Evolutionary conservation across 768 basidiomycete species (phyloP).

Genomic region (Tubosaeta brunneosetosa): DNA sequence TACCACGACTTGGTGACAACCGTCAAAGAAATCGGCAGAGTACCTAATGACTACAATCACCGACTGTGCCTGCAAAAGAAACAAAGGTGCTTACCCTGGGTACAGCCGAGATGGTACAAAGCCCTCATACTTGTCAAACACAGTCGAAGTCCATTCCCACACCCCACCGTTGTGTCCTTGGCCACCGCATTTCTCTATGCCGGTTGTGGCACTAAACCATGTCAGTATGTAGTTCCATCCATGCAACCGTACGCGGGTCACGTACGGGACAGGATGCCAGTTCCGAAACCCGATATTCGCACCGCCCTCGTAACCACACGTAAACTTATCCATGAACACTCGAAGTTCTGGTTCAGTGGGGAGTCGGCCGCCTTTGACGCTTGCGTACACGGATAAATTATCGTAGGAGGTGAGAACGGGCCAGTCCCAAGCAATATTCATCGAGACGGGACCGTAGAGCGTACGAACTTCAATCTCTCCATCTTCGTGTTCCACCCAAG

Average conservation of each 20-base stretch:
- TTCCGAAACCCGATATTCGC: constrained; percentile 85
- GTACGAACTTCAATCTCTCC: constrained; percentile 61
- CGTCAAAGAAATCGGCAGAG: constrained; percentile 90
- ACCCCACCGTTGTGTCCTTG: constrained; percentile 89
- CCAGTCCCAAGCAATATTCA: constrained; percentile 79
- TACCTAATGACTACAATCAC: constrained; percentile 41
- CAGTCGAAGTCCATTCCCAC: constrained; percentile 96
- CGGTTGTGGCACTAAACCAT: constrained; percentile 60
- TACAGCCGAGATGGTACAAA: constrained; percentile 75
- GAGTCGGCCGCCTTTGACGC: constrained; percentile 84
- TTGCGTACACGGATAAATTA: constrained; percentile 75
- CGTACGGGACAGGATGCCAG: constrained; percentile 92
- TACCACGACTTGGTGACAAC: constrained; percentile 81
- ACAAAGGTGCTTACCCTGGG: constrained; percentile 58
- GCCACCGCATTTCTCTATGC: constrained; percentile 44
- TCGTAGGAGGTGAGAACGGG: constrained; percentile 78
- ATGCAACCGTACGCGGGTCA: constrained; percentile 7
- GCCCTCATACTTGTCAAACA: constrained; percentile 66
- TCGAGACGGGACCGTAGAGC: constrained; percentile 76
- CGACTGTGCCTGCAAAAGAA: not conserved
- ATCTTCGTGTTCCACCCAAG: constrained; percentile 17
- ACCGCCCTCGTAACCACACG: constrained; percentile 69
- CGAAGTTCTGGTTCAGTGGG: constrained; percentile 88
- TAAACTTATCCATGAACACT: constrained; percentile 70
- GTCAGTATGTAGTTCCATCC: constrained; percentile 1